Base-by-base conservation (phyloP, 305 asterid species). In the Andrographis paniculata region DNA sequence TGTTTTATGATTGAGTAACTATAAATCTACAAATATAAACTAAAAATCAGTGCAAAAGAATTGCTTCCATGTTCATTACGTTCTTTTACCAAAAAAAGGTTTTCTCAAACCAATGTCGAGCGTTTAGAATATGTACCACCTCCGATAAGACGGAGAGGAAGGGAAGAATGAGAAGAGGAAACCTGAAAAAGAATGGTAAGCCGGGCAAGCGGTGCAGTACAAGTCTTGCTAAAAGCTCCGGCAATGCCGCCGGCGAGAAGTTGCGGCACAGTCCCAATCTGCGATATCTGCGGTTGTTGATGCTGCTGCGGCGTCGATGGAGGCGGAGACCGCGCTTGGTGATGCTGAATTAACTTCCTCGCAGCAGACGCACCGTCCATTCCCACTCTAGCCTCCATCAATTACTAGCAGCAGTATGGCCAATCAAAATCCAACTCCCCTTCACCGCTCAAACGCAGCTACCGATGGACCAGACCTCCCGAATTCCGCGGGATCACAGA, bases 111-210 rank as follows among this genome's bases (percentile, higher is more conserved):
- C n/a, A n/a, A n/a, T n/a, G n/a, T n/a, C n/a, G n/a, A n/a, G n/a
- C n/a, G n/a, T n/a, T n/a, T n/a, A n/a, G n/a, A n/a, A n/a, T n/a
- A n/a, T n/a, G n/a, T n/a, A n/a, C n/a, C n/a, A n/a, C n/a, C n/a
- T n/a, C n/a, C n/a, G n/a, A n/a, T n/a, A n/a, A n/a, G n/a, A n/a
- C n/a, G n/a, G n/a, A n/a, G n/a, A n/a, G n/a, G n/a, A n/a, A n/a
- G n/a, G n/a, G n/a, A 45, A 52, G 9, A 5, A 0, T 9, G 22
- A 22, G n/a, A 24, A 13, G 27, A 46, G 18, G 17, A n/a, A 41
- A 80, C 94, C 94, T 82, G 94, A 65, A 83, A 83, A 21, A 83
- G 84, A 68, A 83, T 83, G 61, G 94, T 83, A 57, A 83, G 94
- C 17, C 94, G 87, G 45, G 91, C 79, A 2, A 82, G 70, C 8